Evolutionary conservation across 176 grass and related monocot genomes (phyloP), one percentile per base, ranked within the genome.

Genomic region (Carex littledalei): DNA sequence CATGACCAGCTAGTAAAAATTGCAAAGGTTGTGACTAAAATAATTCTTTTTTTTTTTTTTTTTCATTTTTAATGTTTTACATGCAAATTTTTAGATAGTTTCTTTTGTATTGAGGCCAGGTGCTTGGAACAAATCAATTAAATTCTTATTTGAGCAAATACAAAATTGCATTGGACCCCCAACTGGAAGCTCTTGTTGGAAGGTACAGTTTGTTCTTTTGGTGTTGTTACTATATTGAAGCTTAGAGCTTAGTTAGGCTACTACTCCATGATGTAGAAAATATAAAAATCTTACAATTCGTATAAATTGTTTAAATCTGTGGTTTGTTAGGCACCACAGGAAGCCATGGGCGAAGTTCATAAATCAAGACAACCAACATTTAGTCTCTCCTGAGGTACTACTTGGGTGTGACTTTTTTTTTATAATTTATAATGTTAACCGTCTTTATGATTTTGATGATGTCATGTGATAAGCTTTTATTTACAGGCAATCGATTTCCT

Each of bases 1-100:
- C 97, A 94, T 58, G 97, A 99, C 67, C 97, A 99, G 32, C 97
- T 99, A 80, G 93, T 99, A 31, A 99, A 96, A 87, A 99, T 99
- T 81, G 93, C 91, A 32, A 99, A 95, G 91, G 96, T 99, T 83
- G 21, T 52, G 5, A 49, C 41, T 70, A 41, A 52, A 66, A 26
- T 55, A 55, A 14, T 85, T 76, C 24, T 63, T 5, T 31, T 84
- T 69, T 67, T 10, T 67, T 10, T 79, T 26, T 68, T 70, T 20
- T 18, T 37, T 53, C 26, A 67, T 7, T 54, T 59, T 61, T 22
- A 0, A 11, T 71, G 5, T 74, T 78, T 60, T 87, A 62, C 10
- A 52, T 73, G 21, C 31, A 83, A 13, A 52, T 5, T 13, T 47
- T 82, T 60, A 68, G 37, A 54, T 58, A 54, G 24, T 35, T 73